Base-by-base conservation (phyloP, 1,284 basidiomycete species). In the Cryptococcus hybrid region DNA sequence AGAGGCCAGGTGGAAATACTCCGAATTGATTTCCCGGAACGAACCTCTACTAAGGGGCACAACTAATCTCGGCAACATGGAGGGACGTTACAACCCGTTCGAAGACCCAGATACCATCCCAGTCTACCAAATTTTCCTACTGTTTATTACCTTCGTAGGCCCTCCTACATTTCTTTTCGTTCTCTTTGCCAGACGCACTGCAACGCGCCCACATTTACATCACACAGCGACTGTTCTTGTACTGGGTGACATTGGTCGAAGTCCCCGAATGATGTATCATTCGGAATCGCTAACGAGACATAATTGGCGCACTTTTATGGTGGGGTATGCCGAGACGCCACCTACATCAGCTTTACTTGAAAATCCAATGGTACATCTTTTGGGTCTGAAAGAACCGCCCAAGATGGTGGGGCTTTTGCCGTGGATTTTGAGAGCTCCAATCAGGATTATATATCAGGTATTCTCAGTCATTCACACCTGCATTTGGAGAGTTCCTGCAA, bases 181-280 rank as follows among this genome's bases (percentile, higher is more conserved):
- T 37, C 39, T 60, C 13, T 18, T 62, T 12, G 43, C 57, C 11
- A 52, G 45, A n/a, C 54, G 54, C 9, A 47, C 65, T 13, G 53
- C 52, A 35, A 51, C 47, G 12, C 62, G 68, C 12, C 66, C 66
- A 7, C 53, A 62, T 12, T 38, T 62, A 46, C 58, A 62, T n/a
- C 57, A 67, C 12, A 74, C 88, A 1, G 89, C 92, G 9, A 89
- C 87, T 0, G 86, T 99, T 49, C 80, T 99, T 35, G 96, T 99
- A 1, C 82, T 99, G 7, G 96, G 96, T 6, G 96, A 99, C 78
- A 86, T 99, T 51, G 96, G 93, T 0, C 84, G 95, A 50, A 93
- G 90, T 72, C 96, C 96, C 7, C 84, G 96, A 42, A 98, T 98
- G 92, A 96, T 98, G 89, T 96, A 97, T 75, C 96, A 99, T 70